phyloP scores from a whole-genome alignment of 2,329 filamentous ascomycete genomes.

The Celoporthe dispersa region DNA sequence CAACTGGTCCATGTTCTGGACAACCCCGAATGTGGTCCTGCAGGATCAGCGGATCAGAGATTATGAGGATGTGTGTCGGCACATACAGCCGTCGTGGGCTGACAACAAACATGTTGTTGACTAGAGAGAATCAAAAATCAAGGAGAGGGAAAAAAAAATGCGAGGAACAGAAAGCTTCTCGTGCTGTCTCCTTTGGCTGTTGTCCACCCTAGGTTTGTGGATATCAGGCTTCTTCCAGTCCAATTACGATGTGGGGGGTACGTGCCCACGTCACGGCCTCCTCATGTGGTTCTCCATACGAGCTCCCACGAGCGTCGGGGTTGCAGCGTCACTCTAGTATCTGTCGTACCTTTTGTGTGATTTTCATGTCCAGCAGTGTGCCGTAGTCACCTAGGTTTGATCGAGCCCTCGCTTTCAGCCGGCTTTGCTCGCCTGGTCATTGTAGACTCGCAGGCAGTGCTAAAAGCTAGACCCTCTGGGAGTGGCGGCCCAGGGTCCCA shows the following conservation, averaged over 20 bases:
- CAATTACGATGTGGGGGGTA: neutral
- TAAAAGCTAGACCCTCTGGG: neutral
- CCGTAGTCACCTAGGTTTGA: neutral
- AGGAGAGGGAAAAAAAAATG: neutral
- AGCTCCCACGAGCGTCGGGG: neutral
- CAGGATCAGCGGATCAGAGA: slow-evolving; percentile 62
- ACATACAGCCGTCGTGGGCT: slow-evolving; percentile 66
- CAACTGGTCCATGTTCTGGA: slow-evolving; percentile 99
- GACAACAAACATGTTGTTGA: slow-evolving; percentile 63
- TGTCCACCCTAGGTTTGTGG: neutral
- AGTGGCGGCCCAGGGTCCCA: neutral
- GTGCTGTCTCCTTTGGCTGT: neutral
- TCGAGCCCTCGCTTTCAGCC: neutral
- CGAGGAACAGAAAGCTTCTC: neutral
- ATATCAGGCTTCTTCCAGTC: neutral
- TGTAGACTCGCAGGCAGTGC: neutral
- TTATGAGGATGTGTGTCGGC: slow-evolving; percentile 76
- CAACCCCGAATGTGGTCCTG: slow-evolving; percentile 68
- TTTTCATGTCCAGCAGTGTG: neutral
- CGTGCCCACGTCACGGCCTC: neutral
- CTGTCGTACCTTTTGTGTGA: neutral
- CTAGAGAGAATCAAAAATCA: slow-evolving; percentile 38
- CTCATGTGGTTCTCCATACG: neutral
- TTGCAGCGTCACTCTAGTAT: neutral
- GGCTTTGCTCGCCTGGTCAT: neutral